Conservation (phyloP, 2,329 filamentous ascomycete genomes). For the Ophiognomonia clavigignenti-juglandacearum region DNA sequence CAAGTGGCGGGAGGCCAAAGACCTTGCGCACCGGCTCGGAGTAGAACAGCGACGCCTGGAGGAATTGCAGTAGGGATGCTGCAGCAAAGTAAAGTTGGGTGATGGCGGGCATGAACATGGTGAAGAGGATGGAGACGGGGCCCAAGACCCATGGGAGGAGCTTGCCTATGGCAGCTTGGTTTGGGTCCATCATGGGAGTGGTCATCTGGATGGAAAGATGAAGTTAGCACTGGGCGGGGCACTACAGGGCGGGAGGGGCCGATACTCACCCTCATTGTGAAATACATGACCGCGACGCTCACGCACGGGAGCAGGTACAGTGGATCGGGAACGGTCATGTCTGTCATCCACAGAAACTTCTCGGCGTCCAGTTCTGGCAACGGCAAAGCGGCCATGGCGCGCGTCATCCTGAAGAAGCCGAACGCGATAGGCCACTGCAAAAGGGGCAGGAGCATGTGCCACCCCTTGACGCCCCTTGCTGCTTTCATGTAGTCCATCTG, state of each 20-base stretch:
- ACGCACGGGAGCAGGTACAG: slow-evolving; percentile 66
- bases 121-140: slow-evolving; percentile 35
- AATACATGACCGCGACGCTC: slow-evolving; percentile 52
- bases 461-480: slow-evolving; percentile 50
- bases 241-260: neutral
- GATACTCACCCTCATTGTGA: slow-evolving; percentile 50
- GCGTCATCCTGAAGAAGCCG: slow-evolving; percentile 74
- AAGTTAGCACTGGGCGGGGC: neutral
- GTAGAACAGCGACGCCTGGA: slow-evolving; percentile 42
- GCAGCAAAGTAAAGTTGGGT: slow-evolving; percentile 60
- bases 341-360: slow-evolving; percentile 71
- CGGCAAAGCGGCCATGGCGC: slow-evolving; percentile 70
- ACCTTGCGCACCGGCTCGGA: slow-evolving; percentile 33
- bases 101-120: slow-evolving; percentile 39
- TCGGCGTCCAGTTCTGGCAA: slow-evolving; percentile 73
- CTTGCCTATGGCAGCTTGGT: slow-evolving; percentile 27
- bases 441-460: slow-evolving; percentile 50
- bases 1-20: slow-evolving; percentile 32
- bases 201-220: slow-evolving; percentile 21
- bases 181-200: slow-evolving; percentile 26
- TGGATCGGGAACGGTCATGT: slow-evolving; percentile 74
- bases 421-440: slow-evolving; percentile 65
- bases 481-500: too few relatives aligned
- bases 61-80: slow-evolving; percentile 30
- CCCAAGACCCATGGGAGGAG: slow-evolving; percentile 30